Evolutionary conservation across 306 rosid species (phyloP), one percentile per base, ranked within the genome.

Genomic region (Acacia confusa): DNA sequence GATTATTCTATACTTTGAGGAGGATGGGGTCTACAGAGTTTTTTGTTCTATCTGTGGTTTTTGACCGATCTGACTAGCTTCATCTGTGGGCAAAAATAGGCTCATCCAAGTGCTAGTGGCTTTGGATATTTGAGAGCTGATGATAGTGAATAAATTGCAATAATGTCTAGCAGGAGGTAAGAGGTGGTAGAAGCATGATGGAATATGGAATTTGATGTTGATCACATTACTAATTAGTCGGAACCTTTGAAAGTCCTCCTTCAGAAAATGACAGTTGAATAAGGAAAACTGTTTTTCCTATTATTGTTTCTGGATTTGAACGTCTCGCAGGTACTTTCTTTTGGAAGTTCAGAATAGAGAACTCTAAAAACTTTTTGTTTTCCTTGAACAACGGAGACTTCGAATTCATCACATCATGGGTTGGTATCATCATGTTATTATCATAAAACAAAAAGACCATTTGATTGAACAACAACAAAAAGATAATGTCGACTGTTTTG

Each of bases 51-150:
- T 6, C 40, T 36, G 40, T 36, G 38, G 40, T 6, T 36, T 4
- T 36, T 36, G 40, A 36, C 40, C 40, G 40, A 36, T 7, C 40
- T 36, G 40, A 36, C 40, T 36, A 36, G 40, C 7, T 36, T 36
- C 1, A 36, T 36, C 40, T 36, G 40, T 6, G 40, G 40, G 40
- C 40, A 36, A 36, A 36, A 36, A 36, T 36, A 6, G 40, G 40
- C 40, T 36, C 40, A 6, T 36, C 1, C 8, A 6, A 36, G 40
- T 36, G 40, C 40, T 3, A 45, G 78, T 68, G 94, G 93, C 83
- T 72, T 36, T 92, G 63, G 89, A 88, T 80, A 91, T 89, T 83
- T 86, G 81, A 91, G 95, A 79, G 95, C 95, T 3, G 92, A 82
- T 89, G 86, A 85, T 79, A 34, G 89, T 85, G 79, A 88, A 87